Conservation (phyloP, 1,139 yeast species). For the Geotrichum phurueaensis region DNA sequence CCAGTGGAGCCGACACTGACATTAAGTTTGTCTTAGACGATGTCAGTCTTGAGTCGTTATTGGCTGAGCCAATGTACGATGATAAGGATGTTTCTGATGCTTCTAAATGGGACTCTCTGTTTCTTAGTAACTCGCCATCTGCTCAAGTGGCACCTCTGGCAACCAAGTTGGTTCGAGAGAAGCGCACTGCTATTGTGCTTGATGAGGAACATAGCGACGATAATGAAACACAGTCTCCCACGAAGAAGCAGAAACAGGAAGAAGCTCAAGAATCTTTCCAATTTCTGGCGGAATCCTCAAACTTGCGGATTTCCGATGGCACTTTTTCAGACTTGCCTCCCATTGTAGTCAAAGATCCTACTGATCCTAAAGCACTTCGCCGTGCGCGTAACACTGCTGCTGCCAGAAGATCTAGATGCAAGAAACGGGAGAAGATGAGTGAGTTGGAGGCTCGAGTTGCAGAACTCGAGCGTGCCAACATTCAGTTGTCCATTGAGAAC, state of each 20-base stretch:
- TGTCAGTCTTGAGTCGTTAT: slow-evolving; percentile 8
- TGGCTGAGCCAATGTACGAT: slow-evolving; percentile 14
- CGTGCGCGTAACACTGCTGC: slow-evolving; percentile 97
- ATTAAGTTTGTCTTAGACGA: background rate
- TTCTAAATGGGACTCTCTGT: background rate
- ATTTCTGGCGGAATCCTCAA: background rate
- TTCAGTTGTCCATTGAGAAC: slow-evolving; percentile 18
- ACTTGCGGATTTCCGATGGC: background rate
- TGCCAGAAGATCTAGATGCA: slow-evolving; percentile 90
- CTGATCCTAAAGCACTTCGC: slow-evolving; percentile 66
- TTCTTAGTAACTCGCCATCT: background rate
- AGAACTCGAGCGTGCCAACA: slow-evolving; percentile 36
- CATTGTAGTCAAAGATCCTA: slow-evolving; percentile 45
- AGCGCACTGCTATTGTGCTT: slow-evolving; percentile 21
- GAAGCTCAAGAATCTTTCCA: background rate
- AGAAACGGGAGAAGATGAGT: slow-evolving; percentile 81
- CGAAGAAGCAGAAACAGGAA: background rate
- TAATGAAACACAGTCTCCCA: background rate
- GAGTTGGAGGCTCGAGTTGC: slow-evolving; percentile 78
- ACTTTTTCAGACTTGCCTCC: slow-evolving; percentile 44
- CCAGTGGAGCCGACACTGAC: slow-evolving; percentile 1
- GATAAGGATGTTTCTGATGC: background rate
- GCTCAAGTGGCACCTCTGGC: background rate
- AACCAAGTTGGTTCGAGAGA: slow-evolving; percentile 13
- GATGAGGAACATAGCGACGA: slow-evolving; percentile 6